These are phyloP conservation scores for Eucalyptus erythrocorys DNA, from an alignment of 345 rosid genomes.

Conservation along the genomic window DNA sequence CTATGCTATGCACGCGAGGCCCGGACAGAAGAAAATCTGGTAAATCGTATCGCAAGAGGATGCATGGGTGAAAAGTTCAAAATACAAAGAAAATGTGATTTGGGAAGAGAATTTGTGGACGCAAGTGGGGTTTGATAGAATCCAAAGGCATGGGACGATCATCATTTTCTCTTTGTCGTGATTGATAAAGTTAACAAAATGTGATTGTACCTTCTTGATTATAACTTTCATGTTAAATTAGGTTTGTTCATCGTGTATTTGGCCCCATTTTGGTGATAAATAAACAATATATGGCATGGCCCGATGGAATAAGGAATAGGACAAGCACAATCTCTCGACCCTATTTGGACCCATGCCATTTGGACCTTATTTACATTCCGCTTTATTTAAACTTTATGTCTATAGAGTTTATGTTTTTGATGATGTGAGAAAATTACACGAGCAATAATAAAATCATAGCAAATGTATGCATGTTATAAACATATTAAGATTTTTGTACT, in stretches of 20 bases:
- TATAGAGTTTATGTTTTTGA: background rate
- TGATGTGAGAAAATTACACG: background rate
- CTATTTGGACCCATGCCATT: background rate
- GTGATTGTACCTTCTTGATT: background rate
- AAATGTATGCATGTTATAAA: background rate
- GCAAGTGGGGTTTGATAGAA: background rate
- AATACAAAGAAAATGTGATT: background rate
- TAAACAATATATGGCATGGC: background rate
- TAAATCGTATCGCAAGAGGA: no score
- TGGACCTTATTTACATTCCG: background rate
- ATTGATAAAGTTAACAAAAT: background rate
- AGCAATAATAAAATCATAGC: background rate
- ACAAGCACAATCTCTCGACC: background rate
- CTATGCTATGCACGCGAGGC: background rate
- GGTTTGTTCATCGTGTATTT: background rate
- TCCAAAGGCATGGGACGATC: background rate
- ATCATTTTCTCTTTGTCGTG: background rate
- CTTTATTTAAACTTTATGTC: background rate
- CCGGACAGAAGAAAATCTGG: background rate
- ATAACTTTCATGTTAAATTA: background rate
- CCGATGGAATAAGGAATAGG: background rate
- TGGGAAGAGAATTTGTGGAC: slow-evolving; percentile 1
- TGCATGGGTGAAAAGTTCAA: background rate
- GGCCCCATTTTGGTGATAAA: background rate
- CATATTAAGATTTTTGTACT: background rate